Conservation (phyloP, 1,139 yeast species). For the Yamadazyma diospyri region DNA sequence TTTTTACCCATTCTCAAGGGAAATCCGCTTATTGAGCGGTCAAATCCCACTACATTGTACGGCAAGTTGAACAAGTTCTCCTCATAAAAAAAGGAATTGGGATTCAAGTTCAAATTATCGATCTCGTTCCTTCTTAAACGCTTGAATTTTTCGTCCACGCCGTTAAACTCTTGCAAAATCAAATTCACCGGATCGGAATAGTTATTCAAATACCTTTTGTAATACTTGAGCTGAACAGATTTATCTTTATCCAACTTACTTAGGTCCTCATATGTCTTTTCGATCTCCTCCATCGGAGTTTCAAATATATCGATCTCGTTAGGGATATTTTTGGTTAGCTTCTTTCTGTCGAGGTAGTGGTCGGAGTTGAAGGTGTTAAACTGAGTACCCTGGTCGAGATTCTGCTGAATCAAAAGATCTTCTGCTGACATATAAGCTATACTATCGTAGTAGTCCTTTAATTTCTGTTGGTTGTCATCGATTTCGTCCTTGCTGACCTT, state of each 20-base stretch:
- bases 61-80: constrained; percentile 32
- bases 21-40: constrained; percentile 37
- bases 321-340: constrained; percentile 33
- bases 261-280: constrained; percentile 30
- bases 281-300: constrained; percentile 25
- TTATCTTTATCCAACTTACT: constrained; percentile 36
- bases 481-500: background rate
- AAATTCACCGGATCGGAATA: constrained; percentile 32
- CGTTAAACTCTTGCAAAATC: constrained; percentile 35
- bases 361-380: constrained; percentile 33
- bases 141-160: constrained; percentile 35
- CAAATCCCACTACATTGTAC: constrained; percentile 45
- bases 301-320: constrained; percentile 35
- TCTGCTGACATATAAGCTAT: constrained; percentile 39
- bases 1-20: constrained; percentile 33
- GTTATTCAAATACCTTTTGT: constrained; percentile 28
- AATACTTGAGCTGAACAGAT: constrained; percentile 38
- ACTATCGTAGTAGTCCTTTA: constrained; percentile 24
- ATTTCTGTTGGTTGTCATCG: constrained; percentile 1
- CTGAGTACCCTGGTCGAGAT: constrained; percentile 36
- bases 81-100: constrained; percentile 26
- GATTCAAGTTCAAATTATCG: constrained; percentile 26
- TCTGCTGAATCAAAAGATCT: constrained; percentile 35
- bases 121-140: constrained; percentile 33
- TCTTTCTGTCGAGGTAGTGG: constrained; percentile 36